Conservation (phyloP, 139 green algal species). For the Micractinium sp. region DNA sequence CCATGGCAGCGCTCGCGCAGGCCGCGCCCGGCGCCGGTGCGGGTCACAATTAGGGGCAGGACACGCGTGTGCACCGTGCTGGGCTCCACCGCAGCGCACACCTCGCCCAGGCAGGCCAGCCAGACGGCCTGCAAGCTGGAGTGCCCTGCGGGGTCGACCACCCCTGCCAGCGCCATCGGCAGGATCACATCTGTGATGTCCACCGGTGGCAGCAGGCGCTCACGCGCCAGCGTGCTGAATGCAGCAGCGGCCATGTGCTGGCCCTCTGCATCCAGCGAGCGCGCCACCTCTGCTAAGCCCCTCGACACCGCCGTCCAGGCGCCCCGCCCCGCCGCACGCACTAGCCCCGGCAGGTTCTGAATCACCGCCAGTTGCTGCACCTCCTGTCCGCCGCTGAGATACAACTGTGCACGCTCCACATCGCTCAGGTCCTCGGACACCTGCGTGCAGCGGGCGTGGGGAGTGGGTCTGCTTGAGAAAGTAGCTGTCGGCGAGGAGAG, state of each 20-base stretch:
- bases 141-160: background rate
- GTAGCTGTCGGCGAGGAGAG: background rate
- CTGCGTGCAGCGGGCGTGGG: background rate
- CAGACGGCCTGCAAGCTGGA: background rate
- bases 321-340: conserved; percentile 15
- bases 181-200: conserved; percentile 22
- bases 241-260: conserved; percentile 8
- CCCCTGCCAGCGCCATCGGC: conserved; percentile 15
- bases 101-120: conserved; percentile 21
- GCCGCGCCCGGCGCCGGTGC: background rate
- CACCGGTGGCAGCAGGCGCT: conserved; percentile 1
- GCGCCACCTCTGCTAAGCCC: background rate
- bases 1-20: conserved; percentile 19
- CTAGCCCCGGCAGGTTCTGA: conserved; percentile 23
- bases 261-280: conserved; percentile 10
- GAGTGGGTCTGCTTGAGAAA: background rate
- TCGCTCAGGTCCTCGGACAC: conserved; percentile 20
- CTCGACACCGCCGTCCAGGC: background rate
- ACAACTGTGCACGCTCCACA: conserved; percentile 16
- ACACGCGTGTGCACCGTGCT: background rate
- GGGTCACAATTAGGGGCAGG: background rate
- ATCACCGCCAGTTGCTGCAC: conserved; percentile 26
- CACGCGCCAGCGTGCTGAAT: background rate
- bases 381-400: conserved; percentile 1
- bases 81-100: background rate